Conservation (phyloP, 1,284 basidiomycete species). For the Cutaneotrichosporon cutaneum region DNA sequence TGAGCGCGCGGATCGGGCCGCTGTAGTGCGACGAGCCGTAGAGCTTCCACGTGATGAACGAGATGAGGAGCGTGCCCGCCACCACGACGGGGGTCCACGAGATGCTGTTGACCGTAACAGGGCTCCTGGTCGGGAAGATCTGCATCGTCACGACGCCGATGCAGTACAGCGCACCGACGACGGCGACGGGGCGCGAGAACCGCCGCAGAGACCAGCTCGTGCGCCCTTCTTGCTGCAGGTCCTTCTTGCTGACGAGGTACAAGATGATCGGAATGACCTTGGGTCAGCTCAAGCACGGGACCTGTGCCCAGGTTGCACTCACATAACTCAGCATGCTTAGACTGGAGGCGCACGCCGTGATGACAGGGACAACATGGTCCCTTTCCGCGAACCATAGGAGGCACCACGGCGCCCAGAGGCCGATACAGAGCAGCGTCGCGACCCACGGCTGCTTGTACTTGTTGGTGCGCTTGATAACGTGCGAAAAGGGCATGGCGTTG, state of each 20-base stretch:
- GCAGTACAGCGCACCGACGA: conserved; percentile 37
- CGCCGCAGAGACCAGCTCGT: conserved; percentile 46
- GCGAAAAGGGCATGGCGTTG: conserved; percentile 50
- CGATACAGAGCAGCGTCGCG: conserved; percentile 46
- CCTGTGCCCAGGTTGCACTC: conserved; percentile 17
- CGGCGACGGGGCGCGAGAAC: conserved; percentile 42
- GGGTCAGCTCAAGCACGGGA: neutral
- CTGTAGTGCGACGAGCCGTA: conserved; percentile 42
- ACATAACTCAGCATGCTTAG: conserved; percentile 48
- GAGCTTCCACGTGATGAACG: conserved; percentile 32
- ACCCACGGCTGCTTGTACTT: conserved; percentile 39
- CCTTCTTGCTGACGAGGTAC: conserved; percentile 44
- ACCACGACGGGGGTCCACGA: conserved; percentile 49
- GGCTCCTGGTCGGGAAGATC: conserved; percentile 38
- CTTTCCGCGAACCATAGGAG: conserved; percentile 32
- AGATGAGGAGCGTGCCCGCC: conserved; percentile 39
- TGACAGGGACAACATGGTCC: conserved; percentile 38
- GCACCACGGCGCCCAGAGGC: conserved; percentile 36
- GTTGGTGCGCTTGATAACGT: conserved; percentile 42
- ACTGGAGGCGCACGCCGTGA: conserved; percentile 40
- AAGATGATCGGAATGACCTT: conserved; percentile 39
- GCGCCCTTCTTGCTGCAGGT: conserved; percentile 48
- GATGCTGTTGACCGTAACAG: conserved; percentile 39
- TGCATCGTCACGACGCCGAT: conserved; percentile 37
- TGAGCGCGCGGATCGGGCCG: conserved; percentile 50